phyloP scores from a whole-genome alignment of 768 basidiomycete species.

The Hypholoma fasciculare region DNA sequence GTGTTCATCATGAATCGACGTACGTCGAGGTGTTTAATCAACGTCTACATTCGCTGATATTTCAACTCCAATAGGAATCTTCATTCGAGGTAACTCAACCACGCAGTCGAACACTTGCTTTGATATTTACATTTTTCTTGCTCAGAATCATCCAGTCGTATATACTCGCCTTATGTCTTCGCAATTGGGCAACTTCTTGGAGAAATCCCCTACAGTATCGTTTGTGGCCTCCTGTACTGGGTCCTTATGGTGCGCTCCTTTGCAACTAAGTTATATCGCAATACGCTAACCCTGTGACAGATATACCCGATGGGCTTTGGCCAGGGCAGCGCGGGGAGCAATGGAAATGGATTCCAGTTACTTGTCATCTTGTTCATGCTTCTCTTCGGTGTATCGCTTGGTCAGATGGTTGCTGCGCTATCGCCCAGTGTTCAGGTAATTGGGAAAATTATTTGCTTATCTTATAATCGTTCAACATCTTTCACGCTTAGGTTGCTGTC shows the following conservation, averaged over 20 bases:
- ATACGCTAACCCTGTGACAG: slow-evolving; percentile 14
- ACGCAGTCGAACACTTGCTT: not conserved
- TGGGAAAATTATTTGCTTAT: slow-evolving; percentile 15
- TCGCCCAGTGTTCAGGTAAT: slow-evolving; percentile 68
- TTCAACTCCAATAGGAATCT: slow-evolving; percentile 28
- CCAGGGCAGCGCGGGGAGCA: slow-evolving; percentile 56
- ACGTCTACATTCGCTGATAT: not conserved
- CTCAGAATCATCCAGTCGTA: slow-evolving; percentile 75
- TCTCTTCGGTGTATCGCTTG: slow-evolving; percentile 63
- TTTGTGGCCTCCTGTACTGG: slow-evolving; percentile 79
- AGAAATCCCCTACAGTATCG: slow-evolving; percentile 74
- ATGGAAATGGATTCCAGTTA: slow-evolving; percentile 73
- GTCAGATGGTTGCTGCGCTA: slow-evolving; percentile 72
- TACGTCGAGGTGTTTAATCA: slow-evolving; percentile 15
- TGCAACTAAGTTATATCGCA: not conserved
- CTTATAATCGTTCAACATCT: slow-evolving; percentile 17
- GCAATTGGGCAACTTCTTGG: slow-evolving; percentile 80
- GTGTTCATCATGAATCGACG: slow-evolving; percentile 74
- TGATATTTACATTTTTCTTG: not conserved
- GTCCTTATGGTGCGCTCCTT: slow-evolving; percentile 54
- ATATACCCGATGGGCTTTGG: slow-evolving; percentile 71
- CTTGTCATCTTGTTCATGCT: slow-evolving; percentile 72
- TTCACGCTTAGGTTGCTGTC: slow-evolving; percentile 57
- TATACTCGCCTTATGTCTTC: slow-evolving; percentile 86
- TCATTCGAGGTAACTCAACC: slow-evolving; percentile 30